These are phyloP conservation scores for Fusarium poae DNA, from an alignment of 2,329 filamentous ascomycete genomes.

Conservation along the genomic window DNA sequence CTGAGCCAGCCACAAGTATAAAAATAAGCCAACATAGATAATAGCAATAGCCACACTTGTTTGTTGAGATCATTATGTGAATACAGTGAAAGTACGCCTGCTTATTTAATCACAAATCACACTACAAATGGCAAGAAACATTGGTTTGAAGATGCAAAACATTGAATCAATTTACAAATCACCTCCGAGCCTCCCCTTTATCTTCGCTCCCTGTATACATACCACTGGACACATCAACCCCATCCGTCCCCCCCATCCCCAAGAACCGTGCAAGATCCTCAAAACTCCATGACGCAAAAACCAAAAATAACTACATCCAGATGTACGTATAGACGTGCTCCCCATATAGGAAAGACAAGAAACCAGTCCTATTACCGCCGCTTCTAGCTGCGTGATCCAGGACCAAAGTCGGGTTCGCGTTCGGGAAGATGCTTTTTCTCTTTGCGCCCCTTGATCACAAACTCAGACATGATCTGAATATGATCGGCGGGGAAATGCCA, in stretches of 20 bases:
- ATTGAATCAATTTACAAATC: conserved; percentile 50
- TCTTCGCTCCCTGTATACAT: conserved; percentile 43
- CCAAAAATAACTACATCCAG: conserved; percentile 58
- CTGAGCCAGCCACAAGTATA: neutral
- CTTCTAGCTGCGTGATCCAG: conserved; percentile 51
- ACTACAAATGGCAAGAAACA: neutral
- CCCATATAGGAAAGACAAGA: conserved; percentile 7
- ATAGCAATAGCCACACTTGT: neutral
- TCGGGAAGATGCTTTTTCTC: conserved; percentile 78
- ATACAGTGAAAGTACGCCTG: neutral
- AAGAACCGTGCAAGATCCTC: conserved; percentile 52
- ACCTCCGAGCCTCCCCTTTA: conserved; percentile 16
- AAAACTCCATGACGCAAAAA: conserved; percentile 56
- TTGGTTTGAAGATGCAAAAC: conserved; percentile 36
- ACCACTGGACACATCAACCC: conserved; percentile 39
- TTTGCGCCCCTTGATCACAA: conserved; percentile 88
- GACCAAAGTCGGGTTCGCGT: conserved; percentile 73
- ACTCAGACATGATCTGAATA: conserved; percentile 88
- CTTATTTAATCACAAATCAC: neutral
- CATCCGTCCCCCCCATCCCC: conserved; percentile 30
- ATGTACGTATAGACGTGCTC: conserved; percentile 46
- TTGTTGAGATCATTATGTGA: neutral
- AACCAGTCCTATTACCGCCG: conserved; percentile 24
- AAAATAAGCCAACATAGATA: neutral
- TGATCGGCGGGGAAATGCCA: conserved; percentile 96